phyloP scores from a whole-genome alignment of 1,284 basidiomycete genomes.

The Pseudozyma flocculosa region DNA sequence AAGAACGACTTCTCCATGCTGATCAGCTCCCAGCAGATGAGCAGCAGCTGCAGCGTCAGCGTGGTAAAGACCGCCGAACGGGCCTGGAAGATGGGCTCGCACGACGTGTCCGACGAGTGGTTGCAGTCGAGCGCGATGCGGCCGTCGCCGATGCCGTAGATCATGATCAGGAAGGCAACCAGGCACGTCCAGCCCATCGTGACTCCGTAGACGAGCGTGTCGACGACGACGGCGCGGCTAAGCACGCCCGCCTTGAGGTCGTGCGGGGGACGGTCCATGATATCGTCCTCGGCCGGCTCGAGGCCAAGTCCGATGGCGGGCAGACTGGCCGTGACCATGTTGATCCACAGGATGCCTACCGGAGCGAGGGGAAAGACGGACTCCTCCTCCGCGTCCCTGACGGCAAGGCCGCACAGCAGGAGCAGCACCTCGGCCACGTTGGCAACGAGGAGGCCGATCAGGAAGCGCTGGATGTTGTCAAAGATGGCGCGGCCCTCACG shows the following conservation, averaged over 20 bases:
- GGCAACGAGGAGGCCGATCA: constrained; percentile 47
- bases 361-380: constrained; percentile 49
- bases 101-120: constrained; percentile 31
- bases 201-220: constrained; percentile 47
- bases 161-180: constrained; percentile 46
- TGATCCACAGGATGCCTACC: constrained; percentile 48
- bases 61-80: constrained; percentile 47
- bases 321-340: constrained; percentile 48
- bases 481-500: constrained; percentile 49
- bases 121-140: constrained; percentile 42
- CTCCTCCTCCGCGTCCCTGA: constrained; percentile 41
- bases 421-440: constrained; percentile 52
- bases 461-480: constrained; percentile 52
- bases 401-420: constrained; percentile 47
- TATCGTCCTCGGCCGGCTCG: constrained; percentile 40
- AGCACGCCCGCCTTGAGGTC: constrained; percentile 45
- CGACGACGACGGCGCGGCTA: constrained; percentile 41
- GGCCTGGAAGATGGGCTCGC: constrained; percentile 47
- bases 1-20: constrained; percentile 48
- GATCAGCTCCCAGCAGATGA: constrained; percentile 51
- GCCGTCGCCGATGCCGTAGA: constrained; percentile 46
- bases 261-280: constrained; percentile 48
- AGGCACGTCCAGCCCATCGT: constrained; percentile 50
- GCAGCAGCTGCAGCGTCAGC: constrained; percentile 42
- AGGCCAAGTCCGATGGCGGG: constrained; percentile 51